Percentiles rank a stretch among this genome's conserved stretches.
These are phyloP conservation scores for Zea luxurians DNA, from an alignment of 176 grass and related monocot species.

Conservation along the genomic window DNA sequence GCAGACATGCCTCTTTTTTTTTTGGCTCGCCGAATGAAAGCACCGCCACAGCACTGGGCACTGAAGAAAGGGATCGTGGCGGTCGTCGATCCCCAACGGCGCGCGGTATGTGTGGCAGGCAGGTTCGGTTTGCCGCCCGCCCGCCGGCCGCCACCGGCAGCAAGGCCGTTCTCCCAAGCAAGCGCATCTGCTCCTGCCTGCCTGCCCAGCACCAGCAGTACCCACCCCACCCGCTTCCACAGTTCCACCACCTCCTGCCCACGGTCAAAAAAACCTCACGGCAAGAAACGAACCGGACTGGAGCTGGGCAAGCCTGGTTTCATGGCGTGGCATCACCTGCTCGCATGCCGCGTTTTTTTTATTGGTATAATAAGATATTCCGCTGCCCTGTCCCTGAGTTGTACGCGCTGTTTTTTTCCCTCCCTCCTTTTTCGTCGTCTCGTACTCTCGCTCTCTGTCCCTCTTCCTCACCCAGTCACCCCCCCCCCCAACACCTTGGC, in stretches of 20 bases:
- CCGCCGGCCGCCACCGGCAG: slow-evolving; percentile 1
- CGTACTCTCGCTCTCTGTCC: not conserved
- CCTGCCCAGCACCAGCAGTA: not conserved
- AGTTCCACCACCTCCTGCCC: not conserved
- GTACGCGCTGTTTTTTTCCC: slow-evolving; percentile 6
- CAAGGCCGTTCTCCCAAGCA: not conserved
- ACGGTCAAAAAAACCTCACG: not conserved
- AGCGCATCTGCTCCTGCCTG: not conserved
- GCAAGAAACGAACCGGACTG: slow-evolving; percentile 1
- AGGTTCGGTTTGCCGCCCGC: not conserved
- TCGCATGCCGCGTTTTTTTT: slow-evolving; percentile 17
- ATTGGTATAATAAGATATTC: slow-evolving; percentile 45
- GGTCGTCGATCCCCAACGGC: not conserved
- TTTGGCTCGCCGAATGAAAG: not conserved
- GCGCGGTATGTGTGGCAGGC: not conserved
- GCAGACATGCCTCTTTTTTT: not conserved
- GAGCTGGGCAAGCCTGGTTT: not conserved
- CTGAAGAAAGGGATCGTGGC: not conserved
- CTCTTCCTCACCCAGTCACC: slow-evolving; percentile 19
- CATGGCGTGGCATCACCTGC: not conserved
- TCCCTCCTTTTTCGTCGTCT: not conserved
- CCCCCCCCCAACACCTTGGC: not conserved
- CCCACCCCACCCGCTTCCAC: not conserved
- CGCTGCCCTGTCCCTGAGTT: slow-evolving; percentile 41
- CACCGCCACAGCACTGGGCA: not conserved